Conservation (phyloP, 176 grass and related monocot species). For the Chloris gayana region DNA sequence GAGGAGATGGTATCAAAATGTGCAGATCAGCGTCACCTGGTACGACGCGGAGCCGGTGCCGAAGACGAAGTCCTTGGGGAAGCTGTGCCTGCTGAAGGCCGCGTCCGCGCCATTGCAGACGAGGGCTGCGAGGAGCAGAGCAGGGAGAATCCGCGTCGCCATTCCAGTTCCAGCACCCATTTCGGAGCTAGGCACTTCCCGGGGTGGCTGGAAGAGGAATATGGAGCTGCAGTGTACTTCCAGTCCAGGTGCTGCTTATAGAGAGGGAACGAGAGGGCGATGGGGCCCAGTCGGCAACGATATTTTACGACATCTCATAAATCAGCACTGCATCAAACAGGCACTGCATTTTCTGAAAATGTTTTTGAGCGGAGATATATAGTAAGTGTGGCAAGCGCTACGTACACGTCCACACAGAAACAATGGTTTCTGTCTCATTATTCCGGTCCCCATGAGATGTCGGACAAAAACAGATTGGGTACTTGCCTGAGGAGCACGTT, state of each 20-base stretch:
- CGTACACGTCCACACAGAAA: not conserved
- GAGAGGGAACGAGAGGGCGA: not conserved
- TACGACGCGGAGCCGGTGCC: constrained; percentile 57
- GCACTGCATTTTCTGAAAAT: not conserved
- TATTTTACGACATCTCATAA: not conserved
- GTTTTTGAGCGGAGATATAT: not conserved
- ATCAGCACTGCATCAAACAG: not conserved
- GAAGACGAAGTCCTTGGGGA: constrained; percentile 58
- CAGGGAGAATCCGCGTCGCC: not conserved
- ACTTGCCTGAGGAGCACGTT: not conserved
- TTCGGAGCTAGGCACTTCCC: not conserved
- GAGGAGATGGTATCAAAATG: not conserved
- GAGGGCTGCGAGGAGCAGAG: not conserved
- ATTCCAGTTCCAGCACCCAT: not conserved
- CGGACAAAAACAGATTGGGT: too few species aligned
- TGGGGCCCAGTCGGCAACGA: too few species aligned
- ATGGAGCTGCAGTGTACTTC: not conserved
- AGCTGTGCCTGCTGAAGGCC: constrained; percentile 37
- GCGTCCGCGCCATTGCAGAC: not conserved
- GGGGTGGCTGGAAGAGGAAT: not conserved
- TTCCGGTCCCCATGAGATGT: too few species aligned
- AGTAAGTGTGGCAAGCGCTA: not conserved
- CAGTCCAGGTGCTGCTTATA: not conserved
- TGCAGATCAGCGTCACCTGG: constrained; percentile 32
- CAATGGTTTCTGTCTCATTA: not conserved